A percentile compares a stretch with the other conserved stretches of the same genome.
Conservation (phyloP, 2,329 filamentous ascomycete species). For the Aaosphaeria pasadenensis region DNA sequence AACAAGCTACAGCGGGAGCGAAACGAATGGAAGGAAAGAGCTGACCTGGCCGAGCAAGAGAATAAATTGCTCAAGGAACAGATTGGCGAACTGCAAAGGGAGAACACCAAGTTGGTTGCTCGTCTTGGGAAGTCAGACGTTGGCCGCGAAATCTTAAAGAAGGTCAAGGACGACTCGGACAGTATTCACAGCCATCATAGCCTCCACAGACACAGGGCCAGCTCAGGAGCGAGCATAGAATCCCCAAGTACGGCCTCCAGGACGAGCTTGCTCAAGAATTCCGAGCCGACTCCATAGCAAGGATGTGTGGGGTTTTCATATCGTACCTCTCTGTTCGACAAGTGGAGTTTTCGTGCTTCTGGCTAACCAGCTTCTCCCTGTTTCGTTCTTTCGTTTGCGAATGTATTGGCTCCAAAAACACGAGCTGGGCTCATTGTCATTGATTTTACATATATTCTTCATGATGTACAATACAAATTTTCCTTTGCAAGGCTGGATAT, state of each 20-base stretch:
- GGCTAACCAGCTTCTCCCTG: too few relatives aligned
- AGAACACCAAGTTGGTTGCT: constrained; percentile 54
- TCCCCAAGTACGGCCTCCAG: constrained; percentile 16
- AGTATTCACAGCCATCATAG: constrained; percentile 5
- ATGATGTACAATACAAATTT: too few relatives aligned
- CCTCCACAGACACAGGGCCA: constrained; percentile 16
- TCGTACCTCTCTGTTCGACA: too few relatives aligned
- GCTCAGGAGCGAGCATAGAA: constrained; percentile 20
- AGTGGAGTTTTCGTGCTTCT: too few relatives aligned
- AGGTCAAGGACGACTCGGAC: constrained; percentile 26
- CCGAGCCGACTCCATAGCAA: too few relatives aligned
- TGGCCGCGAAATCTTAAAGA: constrained; percentile 30
- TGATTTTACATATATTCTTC: too few relatives aligned
- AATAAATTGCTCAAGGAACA: constrained; percentile 50
- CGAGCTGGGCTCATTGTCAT: too few relatives aligned
- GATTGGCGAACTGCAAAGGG: constrained; percentile 54
- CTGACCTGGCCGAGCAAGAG: constrained; percentile 48
- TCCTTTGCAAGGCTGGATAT: too few relatives aligned
- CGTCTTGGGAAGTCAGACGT: constrained; percentile 41
- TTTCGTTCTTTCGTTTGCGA: too few relatives aligned
- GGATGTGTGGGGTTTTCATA: too few relatives aligned
- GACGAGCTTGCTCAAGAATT: constrained; percentile 13
- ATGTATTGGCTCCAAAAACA: too few relatives aligned
- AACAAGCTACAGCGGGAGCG: constrained; percentile 47
- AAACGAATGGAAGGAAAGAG: constrained; percentile 45